phyloP scores from a whole-genome alignment of 495 filamentous ascomycete species.

The Oleoguttula mirabilis region DNA sequence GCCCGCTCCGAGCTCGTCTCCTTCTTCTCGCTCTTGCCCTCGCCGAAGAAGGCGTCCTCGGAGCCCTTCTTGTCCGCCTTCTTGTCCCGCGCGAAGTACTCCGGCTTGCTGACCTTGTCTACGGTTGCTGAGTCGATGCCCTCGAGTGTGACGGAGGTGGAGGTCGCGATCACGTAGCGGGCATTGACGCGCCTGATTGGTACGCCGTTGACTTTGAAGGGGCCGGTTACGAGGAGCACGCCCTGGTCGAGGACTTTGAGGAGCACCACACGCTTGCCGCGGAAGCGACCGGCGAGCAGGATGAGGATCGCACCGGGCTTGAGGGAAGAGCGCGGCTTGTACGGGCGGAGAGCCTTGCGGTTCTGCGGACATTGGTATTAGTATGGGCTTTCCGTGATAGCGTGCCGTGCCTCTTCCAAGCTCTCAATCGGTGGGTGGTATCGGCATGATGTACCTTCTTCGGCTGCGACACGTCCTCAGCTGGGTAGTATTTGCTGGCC shows the following conservation, averaged over 20 bases:
- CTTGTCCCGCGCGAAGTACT: constrained; percentile 96
- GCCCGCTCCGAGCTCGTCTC: constrained; percentile 75
- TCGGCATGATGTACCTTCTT: constrained; percentile 70
- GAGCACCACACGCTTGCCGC: constrained; percentile 98
- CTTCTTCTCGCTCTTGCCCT: constrained; percentile 97
- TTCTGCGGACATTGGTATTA: constrained; percentile 42
- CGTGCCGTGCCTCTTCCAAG: no score
- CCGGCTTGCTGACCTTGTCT: constrained; percentile 68
- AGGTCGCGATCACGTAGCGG: constrained; percentile 97
- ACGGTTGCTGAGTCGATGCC: constrained; percentile 72
- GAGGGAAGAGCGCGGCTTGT: constrained; percentile 74
- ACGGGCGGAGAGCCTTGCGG: constrained; percentile 82
- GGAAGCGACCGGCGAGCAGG: constrained; percentile 98
- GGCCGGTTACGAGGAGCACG: constrained; percentile 95
- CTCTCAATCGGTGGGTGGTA: background rate
- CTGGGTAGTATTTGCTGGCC: constrained; percentile 99
- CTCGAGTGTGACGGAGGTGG: constrained; percentile 70
- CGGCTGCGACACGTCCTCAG: constrained; percentile 77
- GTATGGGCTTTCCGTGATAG: no score
- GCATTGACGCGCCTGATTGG: constrained; percentile 95
- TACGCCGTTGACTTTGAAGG: constrained; percentile 99
- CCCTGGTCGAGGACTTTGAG: constrained; percentile 94
- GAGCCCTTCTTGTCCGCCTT: constrained; percentile 75
- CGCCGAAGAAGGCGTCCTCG: constrained; percentile 94
- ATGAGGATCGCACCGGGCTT: constrained; percentile 91